phyloP scores from a whole-genome alignment of 768 basidiomycete genomes.

The Psilocybe tampanensis region DNA sequence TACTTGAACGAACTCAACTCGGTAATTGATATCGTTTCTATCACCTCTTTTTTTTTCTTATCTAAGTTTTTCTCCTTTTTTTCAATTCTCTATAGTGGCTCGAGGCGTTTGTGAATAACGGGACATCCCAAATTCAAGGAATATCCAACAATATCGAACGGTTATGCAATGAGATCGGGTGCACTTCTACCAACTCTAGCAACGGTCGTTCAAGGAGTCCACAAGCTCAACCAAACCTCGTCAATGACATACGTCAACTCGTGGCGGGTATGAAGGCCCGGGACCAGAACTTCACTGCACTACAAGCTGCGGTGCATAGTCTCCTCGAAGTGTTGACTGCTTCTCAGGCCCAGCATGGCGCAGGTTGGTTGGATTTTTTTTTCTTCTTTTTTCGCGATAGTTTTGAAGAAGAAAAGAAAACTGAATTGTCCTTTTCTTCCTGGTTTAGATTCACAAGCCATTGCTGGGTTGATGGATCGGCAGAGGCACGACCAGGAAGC shows the following conservation, averaged over 20 bases:
- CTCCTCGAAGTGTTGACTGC: constrained; percentile 32
- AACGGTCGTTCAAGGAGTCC: not conserved
- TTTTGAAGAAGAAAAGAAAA: not conserved
- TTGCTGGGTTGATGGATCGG: constrained; percentile 63
- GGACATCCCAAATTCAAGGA: constrained; percentile 70
- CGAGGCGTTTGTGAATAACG: constrained; percentile 77
- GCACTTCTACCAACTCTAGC: constrained; percentile 10
- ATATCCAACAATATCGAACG: constrained; percentile 62
- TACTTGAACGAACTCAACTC: constrained; percentile 80
- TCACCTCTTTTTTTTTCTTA: constrained; percentile 15
- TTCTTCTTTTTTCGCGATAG: constrained; percentile 1
- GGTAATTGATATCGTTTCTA: constrained; percentile 36
- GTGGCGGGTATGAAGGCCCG: constrained; percentile 33
- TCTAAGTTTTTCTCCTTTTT: constrained; percentile 6
- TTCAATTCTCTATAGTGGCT: constrained; percentile 59
- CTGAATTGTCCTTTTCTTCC: not conserved
- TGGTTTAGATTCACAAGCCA: constrained; percentile 58
- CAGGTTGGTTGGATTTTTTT: constrained; percentile 14
- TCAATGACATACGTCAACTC: constrained; percentile 40
- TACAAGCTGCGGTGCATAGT: constrained; percentile 43
- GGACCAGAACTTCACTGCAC: constrained; percentile 36
- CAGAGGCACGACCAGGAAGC: constrained; percentile 76
- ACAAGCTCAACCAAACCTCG: constrained; percentile 22
- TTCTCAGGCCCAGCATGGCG: constrained; percentile 23
- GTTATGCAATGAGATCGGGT: constrained; percentile 57